Percentiles rank a stretch among this genome's conserved stretches.
Conservation (phyloP, 2,329 filamentous ascomycete species). For the Penicillium sp. region DNA sequence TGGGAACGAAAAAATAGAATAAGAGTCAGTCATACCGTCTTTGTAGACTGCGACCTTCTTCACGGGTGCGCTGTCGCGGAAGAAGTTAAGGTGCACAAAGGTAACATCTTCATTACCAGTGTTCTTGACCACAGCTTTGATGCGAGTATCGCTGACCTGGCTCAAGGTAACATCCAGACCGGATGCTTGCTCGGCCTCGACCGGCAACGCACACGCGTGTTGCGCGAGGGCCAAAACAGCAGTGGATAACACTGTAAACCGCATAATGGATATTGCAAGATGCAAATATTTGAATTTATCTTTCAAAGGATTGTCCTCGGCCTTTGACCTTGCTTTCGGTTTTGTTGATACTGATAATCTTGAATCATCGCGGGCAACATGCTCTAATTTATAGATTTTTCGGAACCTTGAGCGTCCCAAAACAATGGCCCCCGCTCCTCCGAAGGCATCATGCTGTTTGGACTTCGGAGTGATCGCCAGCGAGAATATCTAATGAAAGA, state of each 20-base stretch:
- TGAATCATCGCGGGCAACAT: background rate
- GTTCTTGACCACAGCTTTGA: slow-evolving; percentile 47
- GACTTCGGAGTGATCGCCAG: slow-evolving; percentile 8
- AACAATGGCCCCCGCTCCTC: background rate
- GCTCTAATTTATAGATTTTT: slow-evolving; percentile 18
- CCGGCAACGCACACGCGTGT: slow-evolving; percentile 29
- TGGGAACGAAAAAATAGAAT: background rate
- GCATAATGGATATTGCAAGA: slow-evolving; percentile 27
- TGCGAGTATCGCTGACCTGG: slow-evolving; percentile 39
- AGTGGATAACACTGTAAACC: slow-evolving; percentile 28
- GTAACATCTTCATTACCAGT: slow-evolving; percentile 40
- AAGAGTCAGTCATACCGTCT: slow-evolving; percentile 31
- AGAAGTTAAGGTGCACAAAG: slow-evolving; percentile 47
- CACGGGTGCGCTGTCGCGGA: slow-evolving; percentile 42
- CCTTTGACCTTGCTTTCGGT: background rate
- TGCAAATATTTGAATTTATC: background rate
- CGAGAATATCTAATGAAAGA: slow-evolving; percentile 21
- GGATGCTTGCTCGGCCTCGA: slow-evolving; percentile 21
- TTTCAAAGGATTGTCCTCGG: background rate
- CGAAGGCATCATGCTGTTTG: background rate
- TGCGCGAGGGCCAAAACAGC: slow-evolving; percentile 32
- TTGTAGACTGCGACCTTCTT: slow-evolving; percentile 45
- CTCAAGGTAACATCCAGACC: slow-evolving; percentile 42
- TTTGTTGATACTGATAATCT: background rate
- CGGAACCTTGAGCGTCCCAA: background rate